Conservation (phyloP, 108 stramenopile species). For the Mayamaea pseudoterrestris region DNA sequence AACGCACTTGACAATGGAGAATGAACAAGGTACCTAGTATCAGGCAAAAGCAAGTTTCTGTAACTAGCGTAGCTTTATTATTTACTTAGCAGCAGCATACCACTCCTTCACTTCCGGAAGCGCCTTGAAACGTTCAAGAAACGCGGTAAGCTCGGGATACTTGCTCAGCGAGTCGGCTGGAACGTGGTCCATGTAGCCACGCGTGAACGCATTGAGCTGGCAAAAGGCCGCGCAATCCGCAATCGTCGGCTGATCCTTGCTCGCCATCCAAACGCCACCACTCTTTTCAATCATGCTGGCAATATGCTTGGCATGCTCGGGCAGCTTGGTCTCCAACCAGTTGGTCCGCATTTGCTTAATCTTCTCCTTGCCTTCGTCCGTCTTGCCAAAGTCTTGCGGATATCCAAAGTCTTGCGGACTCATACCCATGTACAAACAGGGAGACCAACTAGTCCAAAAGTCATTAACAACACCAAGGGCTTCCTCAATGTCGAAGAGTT, state of each 20-base stretch:
- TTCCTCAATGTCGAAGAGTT: conserved; percentile 36
- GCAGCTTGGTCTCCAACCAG: conserved; percentile 33
- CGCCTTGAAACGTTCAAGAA: conserved; percentile 22
- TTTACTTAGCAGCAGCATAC: too few relatives aligned
- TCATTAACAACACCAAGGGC: conserved; percentile 45
- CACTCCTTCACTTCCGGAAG: conserved; percentile 21
- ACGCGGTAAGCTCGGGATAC: conserved; percentile 25
- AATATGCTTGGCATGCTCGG: conserved; percentile 27
- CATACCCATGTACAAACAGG: conserved; percentile 35
- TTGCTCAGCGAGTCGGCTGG: conserved; percentile 34
- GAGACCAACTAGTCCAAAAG: conserved; percentile 33
- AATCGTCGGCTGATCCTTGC: conserved; percentile 42
- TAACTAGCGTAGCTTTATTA: too few relatives aligned
- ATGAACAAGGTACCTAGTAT: too few relatives aligned
- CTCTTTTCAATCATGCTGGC: not conserved
- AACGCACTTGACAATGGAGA: too few relatives aligned
- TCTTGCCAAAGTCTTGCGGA: conserved; percentile 27
- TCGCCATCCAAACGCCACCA: conserved; percentile 6
- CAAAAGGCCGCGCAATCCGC: conserved; percentile 49
- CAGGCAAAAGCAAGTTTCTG: too few relatives aligned
- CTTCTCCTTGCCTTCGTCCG: conserved; percentile 35
- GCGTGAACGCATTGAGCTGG: conserved; percentile 20
- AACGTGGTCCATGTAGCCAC: conserved; percentile 50
- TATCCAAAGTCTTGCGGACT: conserved; percentile 37
- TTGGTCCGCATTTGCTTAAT: conserved; percentile 32